Evolutionary conservation across 164 flowering plant genomes (phyloP), one percentile per base, ranked within the genome.

Genomic region (Nymphaea colorata): DNA sequence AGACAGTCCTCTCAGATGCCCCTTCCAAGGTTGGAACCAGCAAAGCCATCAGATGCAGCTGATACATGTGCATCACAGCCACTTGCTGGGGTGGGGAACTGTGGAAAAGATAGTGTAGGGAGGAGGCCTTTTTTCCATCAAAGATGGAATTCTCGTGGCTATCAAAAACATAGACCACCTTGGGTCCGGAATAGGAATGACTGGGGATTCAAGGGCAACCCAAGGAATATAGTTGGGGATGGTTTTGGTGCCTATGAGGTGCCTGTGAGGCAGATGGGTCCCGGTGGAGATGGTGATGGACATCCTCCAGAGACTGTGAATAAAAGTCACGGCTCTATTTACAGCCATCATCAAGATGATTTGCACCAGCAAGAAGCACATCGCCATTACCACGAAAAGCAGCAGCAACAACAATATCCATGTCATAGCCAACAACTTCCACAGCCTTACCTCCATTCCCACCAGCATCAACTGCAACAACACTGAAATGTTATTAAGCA

Each of bases 101-200:
- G 66, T 16, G 53, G 76, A 12, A 75, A 86, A 4, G 41, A 73
- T 70, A 80, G 70, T 74, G 66, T 86, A 72, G 86, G 88, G 44
- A 81, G 76, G 78, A 84, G 81, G 68, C 83, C 78, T 76, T 84
- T 85, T 67, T 80, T 81, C 75, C 92, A 86, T 79, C 88, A 83
- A 74, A 91, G 85, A 69, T 77, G 82, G 86, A 84, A 80, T 65
- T 73, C 72, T 18, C 65, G 62, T 17, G 65, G 36, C 10, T 14
- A 7, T 66, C 43, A 72, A 15, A 77, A 73, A 41, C 2, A 63
- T 18, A 67, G 71, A 3, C 85, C 86, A 41, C 93, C 91, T 36
- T 77, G 87, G 87, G 17, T 69, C 15, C 66, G 83, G 70, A 77
- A 36, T 8, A 74, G 81, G 76, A 77, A 71, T 71, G 73, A 75